Base-by-base conservation (phyloP, 2,329 filamentous ascomycete species). In the Fusarium phyllophilum region DNA sequence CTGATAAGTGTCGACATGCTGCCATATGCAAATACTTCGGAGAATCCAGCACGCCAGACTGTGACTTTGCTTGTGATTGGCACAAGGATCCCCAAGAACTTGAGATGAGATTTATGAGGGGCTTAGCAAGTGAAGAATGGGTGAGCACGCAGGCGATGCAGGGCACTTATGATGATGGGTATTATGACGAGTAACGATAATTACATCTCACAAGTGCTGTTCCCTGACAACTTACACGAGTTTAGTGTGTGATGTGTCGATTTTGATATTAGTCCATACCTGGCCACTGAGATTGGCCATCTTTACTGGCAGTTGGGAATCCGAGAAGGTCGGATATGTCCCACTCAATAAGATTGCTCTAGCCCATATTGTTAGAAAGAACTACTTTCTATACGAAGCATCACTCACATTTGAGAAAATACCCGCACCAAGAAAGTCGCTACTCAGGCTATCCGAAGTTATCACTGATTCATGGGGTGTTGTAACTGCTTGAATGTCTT, bases 21-120 rank as follows among this genome's bases (percentile, higher is more conserved):
- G 81, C 91, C 31, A 94, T 97, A 62, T 91, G 90, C 73, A 87
- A 87, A 56, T 96, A 96, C 79, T 97, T 96, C 83, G 93, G 92
- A 5, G 93, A 96, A 79, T 81, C 80, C 22, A 79, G 83, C 48
- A 80, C 83, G 18, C 89, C 90, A 5, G 84, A 85, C 26, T 95
- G 93, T 77, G 90, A 94, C 74, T 93, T 89, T 83, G 93, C 93
- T 6, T 95, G 93, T 78, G 93, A 95, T 80, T 93, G 90, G 84
- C 93, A 94, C 79, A 95, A 94, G 81, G 91, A 95, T 78, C 78
- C 86, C 2, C 81, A 84, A 44, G 87, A 84, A 22, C 81, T 95
- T 69, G 87, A 88, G 77, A 86, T 81, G 76, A 86, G 90, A 62
- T 91, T 91, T 77, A 79, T 83, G 70, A 85, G 80, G 62, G 88